phyloP scores from a whole-genome alignment of 495 filamentous ascomycete genomes.

The Talaromyces proteolyticus region DNA sequence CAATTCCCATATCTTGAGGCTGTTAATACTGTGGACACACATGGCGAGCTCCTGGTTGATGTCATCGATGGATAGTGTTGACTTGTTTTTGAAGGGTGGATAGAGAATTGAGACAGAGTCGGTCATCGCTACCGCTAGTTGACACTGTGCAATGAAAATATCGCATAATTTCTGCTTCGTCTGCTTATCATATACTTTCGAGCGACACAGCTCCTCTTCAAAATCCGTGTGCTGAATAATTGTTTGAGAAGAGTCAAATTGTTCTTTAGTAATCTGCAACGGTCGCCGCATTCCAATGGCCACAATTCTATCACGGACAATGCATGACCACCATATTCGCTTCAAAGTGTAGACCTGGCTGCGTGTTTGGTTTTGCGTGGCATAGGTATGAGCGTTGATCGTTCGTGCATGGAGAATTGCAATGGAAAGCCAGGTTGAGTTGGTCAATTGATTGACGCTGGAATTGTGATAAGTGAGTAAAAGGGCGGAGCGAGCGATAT shows the following conservation, averaged over 20 bases:
- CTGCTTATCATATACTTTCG: constrained; percentile 33
- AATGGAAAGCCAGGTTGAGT: constrained; percentile 37
- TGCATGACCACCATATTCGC: constrained; percentile 44
- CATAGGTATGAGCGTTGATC: constrained; percentile 2
- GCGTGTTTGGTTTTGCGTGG: background rate
- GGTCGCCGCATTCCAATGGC: constrained; percentile 40
- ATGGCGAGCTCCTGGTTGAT: background rate
- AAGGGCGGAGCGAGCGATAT: constrained; percentile 34
- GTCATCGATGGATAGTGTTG: background rate
- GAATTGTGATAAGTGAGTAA: constrained; percentile 33
- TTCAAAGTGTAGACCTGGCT: constrained; percentile 19
- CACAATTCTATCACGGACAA: constrained; percentile 43
- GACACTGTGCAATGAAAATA: constrained; percentile 36
- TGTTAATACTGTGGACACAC: background rate
- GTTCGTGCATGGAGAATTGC: constrained; percentile 42
- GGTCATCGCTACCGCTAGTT: constrained; percentile 40
- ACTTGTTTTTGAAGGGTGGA: background rate
- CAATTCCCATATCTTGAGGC: background rate
- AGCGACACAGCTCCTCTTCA: constrained; percentile 30
- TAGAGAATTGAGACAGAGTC: constrained; percentile 25
- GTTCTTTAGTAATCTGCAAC: constrained; percentile 35
- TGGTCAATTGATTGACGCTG: constrained; percentile 29
- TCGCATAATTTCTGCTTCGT: constrained; percentile 34
- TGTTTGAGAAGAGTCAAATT: constrained; percentile 20
- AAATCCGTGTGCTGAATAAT: constrained; percentile 31